Percentiles rank a stretch among this genome's conserved stretches.
Conservation (phyloP, 805 yeast genomes). For the Nakazawaea wyomingensis region DNA sequence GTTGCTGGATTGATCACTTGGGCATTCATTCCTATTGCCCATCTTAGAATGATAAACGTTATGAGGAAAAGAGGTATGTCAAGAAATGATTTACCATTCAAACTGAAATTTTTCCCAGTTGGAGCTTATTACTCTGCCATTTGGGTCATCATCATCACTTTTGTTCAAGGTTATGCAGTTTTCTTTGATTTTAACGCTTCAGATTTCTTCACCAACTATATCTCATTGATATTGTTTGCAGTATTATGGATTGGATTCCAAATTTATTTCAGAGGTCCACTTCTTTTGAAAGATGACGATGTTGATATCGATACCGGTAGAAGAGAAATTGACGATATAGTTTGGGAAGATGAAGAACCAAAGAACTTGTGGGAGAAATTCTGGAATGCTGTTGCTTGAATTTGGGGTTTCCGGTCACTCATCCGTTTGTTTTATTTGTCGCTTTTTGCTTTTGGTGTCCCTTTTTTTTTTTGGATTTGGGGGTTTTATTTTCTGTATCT, state of each 20-base stretch:
- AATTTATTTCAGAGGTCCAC: slow-evolving; percentile 40
- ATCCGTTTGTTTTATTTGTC: too few species aligned
- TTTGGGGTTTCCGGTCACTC: too few species aligned
- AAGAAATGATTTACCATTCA: slow-evolving; percentile 68
- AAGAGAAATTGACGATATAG: slow-evolving; percentile 53
- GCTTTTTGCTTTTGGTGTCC: too few species aligned
- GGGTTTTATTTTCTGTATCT: too few species aligned
- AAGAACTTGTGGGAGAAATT: slow-evolving; percentile 49
- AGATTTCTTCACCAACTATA: slow-evolving; percentile 63
- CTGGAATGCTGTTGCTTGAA: slow-evolving; percentile 39
- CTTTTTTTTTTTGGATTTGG: too few species aligned
- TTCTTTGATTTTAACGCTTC: slow-evolving; percentile 53
- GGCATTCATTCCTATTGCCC: slow-evolving; percentile 61
- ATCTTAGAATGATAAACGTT: slow-evolving; percentile 65
- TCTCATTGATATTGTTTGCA: slow-evolving; percentile 59
- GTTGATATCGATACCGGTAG: slow-evolving; percentile 68
- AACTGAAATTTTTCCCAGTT: slow-evolving; percentile 66
- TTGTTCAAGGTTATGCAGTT: slow-evolving; percentile 68
- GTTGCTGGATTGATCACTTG: slow-evolving; percentile 73
- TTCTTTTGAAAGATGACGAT: slow-evolving; percentile 46
- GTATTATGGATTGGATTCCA: slow-evolving; percentile 53
- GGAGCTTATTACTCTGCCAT: slow-evolving; percentile 59
- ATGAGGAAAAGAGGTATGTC: slow-evolving; percentile 58
- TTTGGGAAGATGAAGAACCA: slow-evolving; percentile 54
- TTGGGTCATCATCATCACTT: slow-evolving; percentile 48